Conservation (phyloP, 2,329 filamentous ascomycete genomes). For the Septoria petroselini region DNA sequence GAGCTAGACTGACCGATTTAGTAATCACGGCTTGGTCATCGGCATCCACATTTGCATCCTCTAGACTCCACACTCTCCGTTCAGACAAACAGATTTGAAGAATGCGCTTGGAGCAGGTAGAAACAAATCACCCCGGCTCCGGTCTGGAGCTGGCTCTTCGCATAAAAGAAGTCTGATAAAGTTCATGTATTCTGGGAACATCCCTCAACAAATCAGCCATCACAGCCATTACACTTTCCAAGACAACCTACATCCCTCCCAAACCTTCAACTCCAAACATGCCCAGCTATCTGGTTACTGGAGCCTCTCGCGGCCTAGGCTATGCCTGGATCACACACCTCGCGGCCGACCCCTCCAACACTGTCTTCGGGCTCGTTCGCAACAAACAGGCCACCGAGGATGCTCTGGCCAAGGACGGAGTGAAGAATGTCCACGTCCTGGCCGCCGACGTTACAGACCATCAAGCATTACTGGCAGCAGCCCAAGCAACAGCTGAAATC, state of each 20-base stretch:
- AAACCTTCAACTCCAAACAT: constrained; percentile 21
- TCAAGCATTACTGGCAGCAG: constrained; percentile 39
- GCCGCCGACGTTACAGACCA: constrained; percentile 47
- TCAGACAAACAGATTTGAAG: too few species aligned
- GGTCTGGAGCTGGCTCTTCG: too few species aligned
- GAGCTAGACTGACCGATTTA: too few species aligned
- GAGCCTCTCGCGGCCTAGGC: constrained; percentile 37
- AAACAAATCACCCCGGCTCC: too few species aligned
- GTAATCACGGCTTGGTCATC: too few species aligned
- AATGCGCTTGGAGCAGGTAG: too few species aligned
- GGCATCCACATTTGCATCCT: too few species aligned
- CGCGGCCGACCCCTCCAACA: constrained; percentile 32
- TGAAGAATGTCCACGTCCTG: constrained; percentile 48
- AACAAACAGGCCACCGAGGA: constrained; percentile 27
- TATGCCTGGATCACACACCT: constrained; percentile 36
- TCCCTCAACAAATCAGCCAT: too few species aligned
- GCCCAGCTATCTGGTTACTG: constrained; percentile 37
- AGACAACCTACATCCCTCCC: neutral
- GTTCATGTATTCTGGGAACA: too few species aligned
- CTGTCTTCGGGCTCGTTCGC: constrained; percentile 40
- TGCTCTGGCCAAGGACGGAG: constrained; percentile 24
- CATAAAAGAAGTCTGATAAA: too few species aligned
- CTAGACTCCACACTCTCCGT: too few species aligned
- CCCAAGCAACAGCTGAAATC: constrained; percentile 24
- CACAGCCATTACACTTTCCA: neutral